These are phyloP conservation scores for Brassica balearica DNA, from an alignment of 441 rosid species.

Conservation along the genomic window DNA sequence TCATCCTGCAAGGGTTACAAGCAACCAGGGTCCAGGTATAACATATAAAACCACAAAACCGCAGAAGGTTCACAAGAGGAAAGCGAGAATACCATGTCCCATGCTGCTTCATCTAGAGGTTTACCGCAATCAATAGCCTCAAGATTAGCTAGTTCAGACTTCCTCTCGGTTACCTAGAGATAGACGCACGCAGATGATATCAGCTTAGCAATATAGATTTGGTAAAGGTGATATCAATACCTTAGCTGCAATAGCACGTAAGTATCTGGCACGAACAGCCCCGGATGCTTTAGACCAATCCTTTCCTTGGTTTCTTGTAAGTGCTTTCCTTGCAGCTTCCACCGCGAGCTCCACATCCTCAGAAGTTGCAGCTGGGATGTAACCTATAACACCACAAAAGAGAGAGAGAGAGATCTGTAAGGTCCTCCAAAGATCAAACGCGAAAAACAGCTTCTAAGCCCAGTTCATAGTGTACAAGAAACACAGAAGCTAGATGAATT, in stretches of 20 bases:
- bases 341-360: slow-evolving; percentile 97
- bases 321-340: slow-evolving; percentile 79
- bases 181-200: not conserved
- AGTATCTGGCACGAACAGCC: slow-evolving; percentile 80
- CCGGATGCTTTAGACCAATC: slow-evolving; percentile 90
- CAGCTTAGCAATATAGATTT: not conserved
- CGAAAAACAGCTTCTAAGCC: not conserved
- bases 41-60: slow-evolving; percentile 16
- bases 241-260: slow-evolving; percentile 98
- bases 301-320: slow-evolving; percentile 73
- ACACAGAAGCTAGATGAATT: not conserved
- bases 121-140: slow-evolving; percentile 93
- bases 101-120: slow-evolving; percentile 89
- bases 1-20: slow-evolving; percentile 71
- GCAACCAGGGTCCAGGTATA: slow-evolving; percentile 14
- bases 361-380: slow-evolving; percentile 92
- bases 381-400: slow-evolving; percentile 50
- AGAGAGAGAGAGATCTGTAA: not conserved
- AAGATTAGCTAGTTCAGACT: slow-evolving; percentile 76
- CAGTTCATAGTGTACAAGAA: not conserved
- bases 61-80: slow-evolving; percentile 3
- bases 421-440: slow-evolving; percentile 29
- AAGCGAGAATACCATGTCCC: slow-evolving; percentile 80
- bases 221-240: slow-evolving; percentile 32
- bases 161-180: slow-evolving; percentile 80